These are phyloP conservation scores for Mentha longifolia DNA, from an alignment of 257 asterid genomes.

Conservation along the genomic window DNA sequence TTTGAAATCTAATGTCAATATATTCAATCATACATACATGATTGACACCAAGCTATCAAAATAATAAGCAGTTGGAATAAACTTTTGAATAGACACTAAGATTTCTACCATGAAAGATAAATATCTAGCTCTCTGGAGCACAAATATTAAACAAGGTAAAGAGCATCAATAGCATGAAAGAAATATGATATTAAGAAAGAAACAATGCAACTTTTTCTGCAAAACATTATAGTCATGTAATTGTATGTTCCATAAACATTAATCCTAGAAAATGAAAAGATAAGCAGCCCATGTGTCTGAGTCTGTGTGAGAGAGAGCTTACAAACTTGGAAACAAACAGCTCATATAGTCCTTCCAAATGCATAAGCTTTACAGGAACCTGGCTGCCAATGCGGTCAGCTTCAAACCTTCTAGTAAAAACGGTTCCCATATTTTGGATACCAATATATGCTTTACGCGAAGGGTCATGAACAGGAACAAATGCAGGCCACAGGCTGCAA, in stretches of 20 bases:
- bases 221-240: conserved; percentile 14
- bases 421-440: conserved; percentile 95
- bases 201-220: background rate
- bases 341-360: conserved; percentile 95
- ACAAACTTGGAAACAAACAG: conserved; percentile 86
- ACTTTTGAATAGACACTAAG: background rate
- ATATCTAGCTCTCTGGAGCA: conserved; percentile 20
- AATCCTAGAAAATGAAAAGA: conserved; percentile 20
- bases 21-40: conserved; percentile 15
- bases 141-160: background rate
- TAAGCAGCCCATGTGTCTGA: background rate
- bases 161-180: conserved; percentile 6
- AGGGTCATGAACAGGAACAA: conserved; percentile 99
- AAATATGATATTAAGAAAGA: background rate
- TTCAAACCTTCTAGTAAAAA: conserved; percentile 94
- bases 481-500: conserved; percentile 97
- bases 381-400: conserved; percentile 92
- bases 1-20: conserved; percentile 25
- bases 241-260: conserved; percentile 5
- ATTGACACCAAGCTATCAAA: conserved; percentile 14
- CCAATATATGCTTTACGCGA: conserved; percentile 95
- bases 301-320: conserved; percentile 26
- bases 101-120: conserved; percentile 19
- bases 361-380: conserved; percentile 96
- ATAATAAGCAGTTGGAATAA: conserved; percentile 4